phyloP scores from a whole-genome alignment of 805 yeast genomes.

The Kodamaea nitidulidarum region DNA sequence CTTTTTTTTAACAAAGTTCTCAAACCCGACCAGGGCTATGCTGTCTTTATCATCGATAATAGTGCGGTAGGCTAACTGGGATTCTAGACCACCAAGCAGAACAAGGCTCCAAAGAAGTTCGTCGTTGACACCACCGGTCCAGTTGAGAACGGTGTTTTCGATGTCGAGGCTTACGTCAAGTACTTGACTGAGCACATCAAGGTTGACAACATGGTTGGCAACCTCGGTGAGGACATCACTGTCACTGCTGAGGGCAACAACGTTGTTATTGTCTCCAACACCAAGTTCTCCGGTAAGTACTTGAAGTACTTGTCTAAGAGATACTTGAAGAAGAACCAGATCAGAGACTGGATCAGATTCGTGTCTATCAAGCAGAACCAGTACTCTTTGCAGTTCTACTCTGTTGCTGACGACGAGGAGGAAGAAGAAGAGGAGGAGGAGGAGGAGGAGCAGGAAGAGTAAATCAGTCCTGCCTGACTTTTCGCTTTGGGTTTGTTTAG shows the following conservation, averaged over 20 bases:
- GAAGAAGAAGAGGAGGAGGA: conserved; percentile 74
- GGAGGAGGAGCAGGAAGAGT: conserved; percentile 4
- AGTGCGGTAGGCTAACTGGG: conserved; percentile 73
- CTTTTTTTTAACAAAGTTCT: conserved; percentile 11
- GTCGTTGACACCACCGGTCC: conserved; percentile 96
- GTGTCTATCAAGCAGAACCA: conserved; percentile 92
- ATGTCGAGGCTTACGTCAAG: conserved; percentile 96
- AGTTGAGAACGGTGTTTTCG: conserved; percentile 95
- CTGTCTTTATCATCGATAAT: conserved; percentile 41
- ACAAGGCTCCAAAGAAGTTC: conserved; percentile 78
- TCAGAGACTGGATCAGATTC: conserved; percentile 99
- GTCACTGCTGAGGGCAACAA: conserved; percentile 83
- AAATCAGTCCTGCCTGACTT: not conserved
- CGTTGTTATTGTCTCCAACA: conserved; percentile 83
- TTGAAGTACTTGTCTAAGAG: conserved; percentile 99
- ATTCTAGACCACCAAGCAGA: conserved; percentile 66
- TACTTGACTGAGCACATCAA: conserved; percentile 98
- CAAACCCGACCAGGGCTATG: conserved; percentile 48
- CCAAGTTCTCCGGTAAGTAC: conserved; percentile 99
- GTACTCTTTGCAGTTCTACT: conserved; percentile 98
- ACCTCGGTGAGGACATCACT: conserved; percentile 92
- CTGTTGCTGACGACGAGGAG: conserved; percentile 91
- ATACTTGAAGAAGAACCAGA: conserved; percentile 99
- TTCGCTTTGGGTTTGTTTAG: conserved; percentile 2
- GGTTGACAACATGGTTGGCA: conserved; percentile 94